Conservation (phyloP, 1,284 basidiomycete genomes). For the Trametes versicolor region DNA sequence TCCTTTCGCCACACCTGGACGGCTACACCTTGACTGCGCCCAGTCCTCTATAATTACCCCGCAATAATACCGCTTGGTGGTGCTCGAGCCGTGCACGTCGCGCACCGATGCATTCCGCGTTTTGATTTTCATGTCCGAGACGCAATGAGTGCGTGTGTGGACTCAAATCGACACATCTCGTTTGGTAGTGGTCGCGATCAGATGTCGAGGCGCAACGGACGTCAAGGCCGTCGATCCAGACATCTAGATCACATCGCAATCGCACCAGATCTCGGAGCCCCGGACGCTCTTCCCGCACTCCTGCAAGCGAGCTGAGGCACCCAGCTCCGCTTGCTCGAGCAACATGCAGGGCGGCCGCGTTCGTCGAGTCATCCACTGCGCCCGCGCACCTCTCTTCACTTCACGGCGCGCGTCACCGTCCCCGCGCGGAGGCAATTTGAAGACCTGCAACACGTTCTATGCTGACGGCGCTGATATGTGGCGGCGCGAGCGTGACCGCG, state of each 20-base stretch:
- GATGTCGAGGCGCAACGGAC: conserved; percentile 25
- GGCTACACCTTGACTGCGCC: background rate
- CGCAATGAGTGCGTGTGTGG: no score
- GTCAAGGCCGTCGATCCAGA: conserved; percentile 22
- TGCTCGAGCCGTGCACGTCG: background rate
- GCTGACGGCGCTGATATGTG: conserved; percentile 18
- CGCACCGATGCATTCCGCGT: conserved; percentile 3
- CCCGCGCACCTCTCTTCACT: background rate
- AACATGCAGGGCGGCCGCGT: background rate
- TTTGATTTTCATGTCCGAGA: background rate
- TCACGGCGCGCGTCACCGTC: conserved; percentile 8
- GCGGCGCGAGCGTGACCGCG: conserved; percentile 7
- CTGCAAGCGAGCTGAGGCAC: background rate
- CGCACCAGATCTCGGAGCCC: conserved; percentile 20
- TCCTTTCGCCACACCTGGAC: conserved; percentile 7
- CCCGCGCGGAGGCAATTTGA: background rate
- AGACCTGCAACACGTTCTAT: background rate
- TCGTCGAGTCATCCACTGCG: background rate
- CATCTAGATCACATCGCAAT: conserved; percentile 18
- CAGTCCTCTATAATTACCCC: background rate
- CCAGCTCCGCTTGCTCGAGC: background rate
- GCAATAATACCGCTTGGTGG: background rate
- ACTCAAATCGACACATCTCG: background rate
- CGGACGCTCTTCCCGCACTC: conserved; percentile 10
- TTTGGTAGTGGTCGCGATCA: conserved; percentile 7